Conservation (phyloP, 2,329 filamentous ascomycete species). For the Pyrenochaeta sp. region DNA sequence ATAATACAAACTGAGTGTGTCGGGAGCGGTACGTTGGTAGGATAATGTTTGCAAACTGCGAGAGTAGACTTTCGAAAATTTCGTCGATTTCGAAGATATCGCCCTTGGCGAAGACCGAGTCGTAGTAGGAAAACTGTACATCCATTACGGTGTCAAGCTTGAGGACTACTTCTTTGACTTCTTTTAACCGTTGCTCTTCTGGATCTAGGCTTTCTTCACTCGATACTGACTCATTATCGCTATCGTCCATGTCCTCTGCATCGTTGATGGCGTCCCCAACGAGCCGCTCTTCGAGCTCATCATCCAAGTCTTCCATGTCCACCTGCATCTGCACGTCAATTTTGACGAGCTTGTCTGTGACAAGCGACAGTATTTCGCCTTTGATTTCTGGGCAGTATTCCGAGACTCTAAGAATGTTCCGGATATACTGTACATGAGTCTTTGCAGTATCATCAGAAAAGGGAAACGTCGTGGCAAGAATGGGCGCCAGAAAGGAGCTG, state of each 20-base stretch:
- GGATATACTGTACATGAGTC: slow-evolving; percentile 85
- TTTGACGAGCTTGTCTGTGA: slow-evolving; percentile 87
- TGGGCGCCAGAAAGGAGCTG: slow-evolving; percentile 71
- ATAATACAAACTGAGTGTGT: slow-evolving; percentile 94
- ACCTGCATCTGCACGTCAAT: slow-evolving; percentile 96
- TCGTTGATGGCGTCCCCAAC: slow-evolving; percentile 63
- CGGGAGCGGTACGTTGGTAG: slow-evolving; percentile 90
- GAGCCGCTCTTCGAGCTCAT: slow-evolving; percentile 80
- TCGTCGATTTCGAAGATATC: slow-evolving; percentile 72
- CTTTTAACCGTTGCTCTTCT: slow-evolving; percentile 68
- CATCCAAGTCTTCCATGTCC: slow-evolving; percentile 91
- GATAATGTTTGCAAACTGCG: slow-evolving; percentile 87
- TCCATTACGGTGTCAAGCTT: slow-evolving; percentile 94
- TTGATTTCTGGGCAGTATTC: slow-evolving; percentile 80
- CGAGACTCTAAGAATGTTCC: slow-evolving; percentile 80
- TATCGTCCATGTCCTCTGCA: slow-evolving; percentile 61
- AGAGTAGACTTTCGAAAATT: slow-evolving; percentile 79
- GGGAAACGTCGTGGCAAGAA: slow-evolving; percentile 76
- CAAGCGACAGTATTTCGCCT: slow-evolving; percentile 80
- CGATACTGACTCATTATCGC: slow-evolving; percentile 74
- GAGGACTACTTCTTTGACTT: slow-evolving; percentile 80
- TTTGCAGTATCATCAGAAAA: slow-evolving; percentile 78
- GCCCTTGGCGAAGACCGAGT: slow-evolving; percentile 73
- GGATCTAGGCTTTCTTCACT: slow-evolving; percentile 70
- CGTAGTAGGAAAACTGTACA: slow-evolving; percentile 84